Conservation (phyloP, 108 stramenopile genomes). For the Seminavis robusta region DNA sequence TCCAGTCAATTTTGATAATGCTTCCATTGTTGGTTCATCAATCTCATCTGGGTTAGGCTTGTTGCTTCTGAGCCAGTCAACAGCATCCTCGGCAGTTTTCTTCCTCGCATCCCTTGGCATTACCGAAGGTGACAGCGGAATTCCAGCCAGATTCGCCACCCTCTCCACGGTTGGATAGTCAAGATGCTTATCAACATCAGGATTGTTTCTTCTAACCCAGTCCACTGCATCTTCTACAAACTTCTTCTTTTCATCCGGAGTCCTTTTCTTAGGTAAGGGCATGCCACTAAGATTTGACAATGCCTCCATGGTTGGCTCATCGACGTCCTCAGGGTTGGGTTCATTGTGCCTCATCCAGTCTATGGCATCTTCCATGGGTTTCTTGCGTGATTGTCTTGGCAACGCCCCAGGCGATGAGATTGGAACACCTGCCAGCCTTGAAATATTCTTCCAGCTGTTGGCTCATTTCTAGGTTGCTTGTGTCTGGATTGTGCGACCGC, state of each 20-base stretch:
- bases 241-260: not conserved
- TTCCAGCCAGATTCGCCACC: slow-evolving; percentile 1
- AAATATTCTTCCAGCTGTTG: not conserved
- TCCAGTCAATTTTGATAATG: slow-evolving; percentile 6
- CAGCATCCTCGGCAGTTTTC: slow-evolving; percentile 4
- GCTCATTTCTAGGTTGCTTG: slow-evolving; percentile 6
- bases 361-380: slow-evolving; percentile 13
- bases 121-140: not conserved
- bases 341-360: slow-evolving; percentile 19
- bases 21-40: slow-evolving; percentile 1
- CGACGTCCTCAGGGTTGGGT: not conserved
- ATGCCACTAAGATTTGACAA: not conserved
- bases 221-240: slow-evolving; percentile 18
- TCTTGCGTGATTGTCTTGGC: not conserved
- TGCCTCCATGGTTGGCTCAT: slow-evolving; percentile 1
- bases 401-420: not conserved
- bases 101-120: slow-evolving; percentile 5
- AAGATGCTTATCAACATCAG: slow-evolving; percentile 5
- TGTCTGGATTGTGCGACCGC: slow-evolving; percentile 4
- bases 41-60: slow-evolving; percentile 4
- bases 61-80: slow-evolving; percentile 6
- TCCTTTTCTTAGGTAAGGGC: not conserved
- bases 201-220: slow-evolving; percentile 22
- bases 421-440: slow-evolving; percentile 2
- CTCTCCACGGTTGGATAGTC: not conserved